Base-by-base conservation (phyloP, 495 filamentous ascomycete genomes). In the Margaritispora aquatica region DNA sequence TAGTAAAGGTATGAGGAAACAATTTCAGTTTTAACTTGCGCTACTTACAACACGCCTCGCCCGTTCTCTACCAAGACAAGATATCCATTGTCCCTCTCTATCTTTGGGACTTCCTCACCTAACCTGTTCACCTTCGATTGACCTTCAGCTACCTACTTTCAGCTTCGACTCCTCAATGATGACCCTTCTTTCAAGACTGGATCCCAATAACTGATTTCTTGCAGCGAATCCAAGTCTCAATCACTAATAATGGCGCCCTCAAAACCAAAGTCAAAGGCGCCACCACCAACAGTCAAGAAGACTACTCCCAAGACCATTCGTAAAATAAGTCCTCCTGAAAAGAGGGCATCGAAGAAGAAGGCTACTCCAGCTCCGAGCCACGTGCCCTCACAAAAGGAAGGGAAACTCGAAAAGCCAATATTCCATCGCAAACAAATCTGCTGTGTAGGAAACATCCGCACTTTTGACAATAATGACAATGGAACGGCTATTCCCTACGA, bases 401-500 rank as follows among this genome's bases (percentile, higher is more conserved):
- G 51, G 0, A 55, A 36, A 21, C 41, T 24, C 7, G 21, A 60
- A 49, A 67, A 61, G 24, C 34, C 48, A 2, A 63, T 67, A 48
- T 66, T 65, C 26, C 48, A 47, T 7, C 52, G 52, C 17, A 51
- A 47, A n/a, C n/a, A n/a, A 20, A 22, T 54, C 20, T 56, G 64
- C 19, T 54, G 41, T 26, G 50, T 60, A 1, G 44, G n/a, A n/a
- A n/a, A n/a, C n/a, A n/a, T 54, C 27, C 62, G 63, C 15, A 50
- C 44, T 5, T 65, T 60, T 21, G 22, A 27, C 51, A 31, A 15
- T 21, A 29, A 41, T 2, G 54, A 47, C 15, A 64, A 57, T n/a
- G n/a, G n/a, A n/a, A n/a, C n/a, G 2, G 54, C 63, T 15, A 63
- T 69, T 1, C 52, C 62, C 5, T 55, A 70, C 54, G 69, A 74